phyloP scores from a whole-genome alignment of 2,329 filamentous ascomycete genomes.

The Fusarium sp. region DNA sequence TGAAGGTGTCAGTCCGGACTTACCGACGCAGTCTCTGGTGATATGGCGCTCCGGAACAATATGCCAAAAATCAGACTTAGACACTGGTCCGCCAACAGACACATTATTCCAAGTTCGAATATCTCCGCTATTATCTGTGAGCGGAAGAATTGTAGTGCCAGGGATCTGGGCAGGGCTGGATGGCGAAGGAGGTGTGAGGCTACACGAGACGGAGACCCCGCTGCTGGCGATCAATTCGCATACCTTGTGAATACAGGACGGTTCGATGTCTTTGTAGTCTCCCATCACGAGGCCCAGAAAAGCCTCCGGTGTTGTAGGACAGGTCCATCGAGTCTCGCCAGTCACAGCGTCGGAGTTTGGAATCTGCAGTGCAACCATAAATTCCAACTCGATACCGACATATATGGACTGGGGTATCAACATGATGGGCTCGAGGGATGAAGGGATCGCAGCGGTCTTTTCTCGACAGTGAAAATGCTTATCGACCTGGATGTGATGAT shows the following conservation, averaged over 20 bases:
- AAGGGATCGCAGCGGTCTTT: not conserved
- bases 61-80: slow-evolving; percentile 31
- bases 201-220: slow-evolving; percentile 34
- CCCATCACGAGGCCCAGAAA: slow-evolving; percentile 20
- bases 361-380: slow-evolving; percentile 35
- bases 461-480: not conserved
- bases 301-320: slow-evolving; percentile 6
- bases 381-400: slow-evolving; percentile 42
- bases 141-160: slow-evolving; percentile 12
- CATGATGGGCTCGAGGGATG: slow-evolving; percentile 1
- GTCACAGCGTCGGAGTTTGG: not conserved
- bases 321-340: slow-evolving; percentile 21
- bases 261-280: slow-evolving; percentile 9
- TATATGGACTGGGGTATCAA: slow-evolving; percentile 11
- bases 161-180: slow-evolving; percentile 5
- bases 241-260: slow-evolving; percentile 27
- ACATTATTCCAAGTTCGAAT: slow-evolving; percentile 34
- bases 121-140: slow-evolving; percentile 9
- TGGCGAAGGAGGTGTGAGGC: not conserved
- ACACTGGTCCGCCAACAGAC: not conserved
- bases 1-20: slow-evolving; percentile 25
- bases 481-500: slow-evolving; percentile 3
- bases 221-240: slow-evolving; percentile 31
- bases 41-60: slow-evolving; percentile 36
- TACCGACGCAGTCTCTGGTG: slow-evolving; percentile 21